Base-by-base conservation (phyloP, 2,329 filamentous ascomycete genomes). In the Botrytis fabae region DNA sequence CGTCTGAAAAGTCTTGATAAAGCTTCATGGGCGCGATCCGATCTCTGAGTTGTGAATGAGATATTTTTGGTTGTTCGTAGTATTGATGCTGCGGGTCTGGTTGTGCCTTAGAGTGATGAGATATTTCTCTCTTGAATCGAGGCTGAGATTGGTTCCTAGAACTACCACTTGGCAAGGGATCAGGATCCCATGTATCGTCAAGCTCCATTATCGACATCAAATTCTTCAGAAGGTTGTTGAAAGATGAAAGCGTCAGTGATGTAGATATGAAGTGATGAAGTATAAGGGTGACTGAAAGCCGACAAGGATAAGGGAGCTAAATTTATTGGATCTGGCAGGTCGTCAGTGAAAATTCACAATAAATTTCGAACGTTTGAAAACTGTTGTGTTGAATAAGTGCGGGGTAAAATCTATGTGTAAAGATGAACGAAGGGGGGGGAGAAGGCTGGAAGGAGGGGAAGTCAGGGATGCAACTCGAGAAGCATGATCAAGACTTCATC, bases 111-210 rank as follows among this genome's bases (percentile, higher is more conserved):
- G 38, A 32, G 18, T 42, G n/a, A 28, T 38, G 48, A 12, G 20
- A 12, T 25, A 38, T 12, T 18, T 68, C 48, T 0, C 14, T 18
- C 57, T 54, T 32, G 4, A 9, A 10, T 40, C 65, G 65, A 68
- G 65, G 65, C n/a, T 42, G 48, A 28, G 16, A 32, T 57, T 68
- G 48, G 9, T 16, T 68, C 6, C 48, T 42, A 1, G 35, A 38
- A n/a, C 28, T 68, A 14, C 65, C n/a, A 22, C 54, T 57, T 28
- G 65, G 65, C 9, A 68, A 57, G n/a, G 65, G 65, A 68, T 57
- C 48, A 42, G 65, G 65, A 68, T 68, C 18, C 65, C 65, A 68
- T 16, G 35, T 42, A 42, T 68, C 65, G 2, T 68, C 65, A 0
- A 68, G 48, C 65, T 68, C 65, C 48, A 68, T 68, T 42, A 7